A percentile compares a stretch with the other conserved stretches of the same genome.
These are phyloP conservation scores for Populus pruinosa DNA, from an alignment of 345 rosid genomes.

Conservation along the genomic window DNA sequence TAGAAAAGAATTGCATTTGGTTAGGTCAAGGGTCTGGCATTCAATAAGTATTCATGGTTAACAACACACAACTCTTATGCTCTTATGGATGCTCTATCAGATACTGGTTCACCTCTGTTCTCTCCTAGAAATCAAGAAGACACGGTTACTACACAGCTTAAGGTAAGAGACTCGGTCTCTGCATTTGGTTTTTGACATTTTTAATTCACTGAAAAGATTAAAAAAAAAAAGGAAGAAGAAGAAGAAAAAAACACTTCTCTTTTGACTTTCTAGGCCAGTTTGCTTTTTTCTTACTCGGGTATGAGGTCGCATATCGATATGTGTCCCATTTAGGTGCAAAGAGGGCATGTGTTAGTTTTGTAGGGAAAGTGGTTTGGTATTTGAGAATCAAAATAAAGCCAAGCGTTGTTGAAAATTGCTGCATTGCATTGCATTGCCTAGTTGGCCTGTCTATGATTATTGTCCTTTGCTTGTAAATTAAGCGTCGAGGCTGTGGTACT, in stretches of 20 bases:
- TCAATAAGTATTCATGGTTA: constrained; percentile 84
- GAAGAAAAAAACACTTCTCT: not conserved
- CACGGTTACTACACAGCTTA: constrained; percentile 70
- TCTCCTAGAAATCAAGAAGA: constrained; percentile 86
- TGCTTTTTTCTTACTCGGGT: not conserved
- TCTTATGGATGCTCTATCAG: constrained; percentile 40
- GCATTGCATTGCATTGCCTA: not conserved
- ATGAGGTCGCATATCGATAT: not conserved
- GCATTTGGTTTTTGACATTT: constrained; percentile 5
- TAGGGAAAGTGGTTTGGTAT: not conserved
- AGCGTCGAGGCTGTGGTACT: constrained; percentile 8
- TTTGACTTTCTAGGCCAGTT: not conserved
- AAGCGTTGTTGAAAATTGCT: not conserved
- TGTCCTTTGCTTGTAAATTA: constrained; percentile 9
- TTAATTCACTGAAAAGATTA: not conserved
- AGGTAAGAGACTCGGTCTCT: constrained; percentile 35
- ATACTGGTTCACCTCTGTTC: constrained; percentile 38
- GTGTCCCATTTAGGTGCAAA: not conserved
- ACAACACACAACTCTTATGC: constrained; percentile 91
- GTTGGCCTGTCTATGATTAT: not conserved
- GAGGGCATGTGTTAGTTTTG: not conserved
- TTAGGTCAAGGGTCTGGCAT: constrained; percentile 79
- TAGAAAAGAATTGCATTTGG: constrained; percentile 12
- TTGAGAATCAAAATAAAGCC: not conserved
- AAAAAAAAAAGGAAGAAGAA: too few species aligned